Percentiles rank a stretch among this genome's conserved stretches.
phyloP scores from a whole-genome alignment of 2,329 filamentous ascomycete genomes.

The Penicillium glabrum region DNA sequence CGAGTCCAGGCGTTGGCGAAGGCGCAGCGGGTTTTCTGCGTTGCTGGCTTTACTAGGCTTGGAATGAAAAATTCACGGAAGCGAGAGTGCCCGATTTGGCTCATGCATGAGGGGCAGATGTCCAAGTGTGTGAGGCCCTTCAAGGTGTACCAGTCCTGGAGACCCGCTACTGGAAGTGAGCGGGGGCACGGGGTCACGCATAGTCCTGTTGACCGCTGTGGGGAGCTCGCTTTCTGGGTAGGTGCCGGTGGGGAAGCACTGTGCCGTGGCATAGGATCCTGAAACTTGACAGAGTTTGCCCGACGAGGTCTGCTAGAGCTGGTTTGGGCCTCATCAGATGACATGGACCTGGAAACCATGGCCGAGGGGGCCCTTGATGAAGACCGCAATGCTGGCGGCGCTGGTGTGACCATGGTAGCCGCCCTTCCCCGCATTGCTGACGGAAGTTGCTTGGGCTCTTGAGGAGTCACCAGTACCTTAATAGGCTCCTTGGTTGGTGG shows the following conservation, averaged over 20 bases:
- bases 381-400: slow-evolving; percentile 3
- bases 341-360: slow-evolving; percentile 4
- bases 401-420: slow-evolving; percentile 6
- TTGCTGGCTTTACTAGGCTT: slow-evolving; percentile 57
- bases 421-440: slow-evolving; percentile 6
- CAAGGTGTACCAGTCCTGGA: slow-evolving; percentile 79
- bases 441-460: slow-evolving; percentile 2
- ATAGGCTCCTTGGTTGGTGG: background rate
- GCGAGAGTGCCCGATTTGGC: slow-evolving; percentile 66
- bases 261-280: slow-evolving; percentile 1
- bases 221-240: slow-evolving; percentile 4
- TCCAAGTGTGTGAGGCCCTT: slow-evolving; percentile 69
- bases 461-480: background rate
- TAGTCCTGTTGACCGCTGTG: slow-evolving; percentile 20
- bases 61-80: slow-evolving; percentile 68
- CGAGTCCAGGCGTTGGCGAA: slow-evolving; percentile 82
- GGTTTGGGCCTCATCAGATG: slow-evolving; percentile 6
- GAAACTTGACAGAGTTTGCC: slow-evolving; percentile 12
- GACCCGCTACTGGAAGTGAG: slow-evolving; percentile 59
- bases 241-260: background rate
- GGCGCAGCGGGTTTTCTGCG: slow-evolving; percentile 67
- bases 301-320: slow-evolving; percentile 3
- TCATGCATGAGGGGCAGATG: slow-evolving; percentile 80
- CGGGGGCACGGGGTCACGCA: slow-evolving; percentile 69
- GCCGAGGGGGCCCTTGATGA: slow-evolving; percentile 2